phyloP scores from a whole-genome alignment of 768 basidiomycete species.

The Boletus fagicola region DNA sequence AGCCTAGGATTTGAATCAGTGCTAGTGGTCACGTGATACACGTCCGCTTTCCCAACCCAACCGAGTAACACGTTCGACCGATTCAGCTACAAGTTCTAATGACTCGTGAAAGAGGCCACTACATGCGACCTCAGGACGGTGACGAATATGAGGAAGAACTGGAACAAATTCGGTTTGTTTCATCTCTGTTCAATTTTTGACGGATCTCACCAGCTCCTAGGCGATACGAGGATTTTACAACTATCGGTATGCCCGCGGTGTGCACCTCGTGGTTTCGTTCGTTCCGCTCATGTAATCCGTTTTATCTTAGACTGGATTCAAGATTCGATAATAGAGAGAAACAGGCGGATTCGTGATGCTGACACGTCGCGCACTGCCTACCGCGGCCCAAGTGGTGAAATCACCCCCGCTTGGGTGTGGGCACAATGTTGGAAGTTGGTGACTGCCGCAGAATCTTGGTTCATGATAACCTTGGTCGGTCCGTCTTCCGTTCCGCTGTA shows the following conservation, averaged over 20 bases:
- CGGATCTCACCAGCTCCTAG: slow-evolving; percentile 40
- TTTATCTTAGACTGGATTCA: slow-evolving; percentile 85
- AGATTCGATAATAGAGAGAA: slow-evolving; percentile 87
- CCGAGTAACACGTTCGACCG: not conserved
- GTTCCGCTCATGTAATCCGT: slow-evolving; percentile 11
- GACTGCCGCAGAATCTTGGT: slow-evolving; percentile 84
- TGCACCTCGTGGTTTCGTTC: slow-evolving; percentile 12
- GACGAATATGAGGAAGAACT: slow-evolving; percentile 63
- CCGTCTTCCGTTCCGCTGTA: slow-evolving; percentile 33
- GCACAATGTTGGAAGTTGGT: slow-evolving; percentile 55
- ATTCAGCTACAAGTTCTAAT: slow-evolving; percentile 13
- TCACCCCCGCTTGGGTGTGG: slow-evolving; percentile 60
- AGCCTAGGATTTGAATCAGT: not conserved
- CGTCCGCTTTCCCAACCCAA: not conserved
- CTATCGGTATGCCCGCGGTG: slow-evolving; percentile 64
- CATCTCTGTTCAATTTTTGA: not conserved
- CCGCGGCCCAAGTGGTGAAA: slow-evolving; percentile 48
- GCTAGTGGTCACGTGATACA: slow-evolving; percentile 16
- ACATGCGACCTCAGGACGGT: slow-evolving; percentile 22
- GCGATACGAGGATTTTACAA: slow-evolving; percentile 93
- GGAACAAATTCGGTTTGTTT: slow-evolving; percentile 58
- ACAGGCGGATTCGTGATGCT: slow-evolving; percentile 66
- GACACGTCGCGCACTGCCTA: slow-evolving; percentile 39
- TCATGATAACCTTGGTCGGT: slow-evolving; percentile 90
- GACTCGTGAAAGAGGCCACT: slow-evolving; percentile 24